These are phyloP conservation scores for Talaromyces thailandensis DNA, from an alignment of 495 filamentous ascomycete species.

Conservation along the genomic window DNA sequence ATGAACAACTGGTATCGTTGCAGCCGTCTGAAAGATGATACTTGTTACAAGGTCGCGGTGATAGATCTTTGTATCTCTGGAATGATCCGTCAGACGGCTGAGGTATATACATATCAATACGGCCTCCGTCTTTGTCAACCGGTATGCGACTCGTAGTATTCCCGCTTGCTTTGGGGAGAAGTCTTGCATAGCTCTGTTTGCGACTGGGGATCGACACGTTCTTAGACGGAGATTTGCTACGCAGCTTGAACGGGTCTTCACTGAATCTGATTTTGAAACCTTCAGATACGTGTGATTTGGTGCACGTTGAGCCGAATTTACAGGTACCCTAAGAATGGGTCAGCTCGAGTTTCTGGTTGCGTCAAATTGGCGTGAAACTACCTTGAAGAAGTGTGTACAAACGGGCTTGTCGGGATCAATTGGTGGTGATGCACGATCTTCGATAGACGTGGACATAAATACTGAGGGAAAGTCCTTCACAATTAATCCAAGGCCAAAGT, in stretches of 20 bases:
- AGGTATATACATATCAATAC: slow-evolving; percentile 30
- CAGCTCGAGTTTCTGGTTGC: background rate
- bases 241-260: background rate
- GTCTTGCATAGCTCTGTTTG: slow-evolving; percentile 11
- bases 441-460: slow-evolving; percentile 29
- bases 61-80: slow-evolving; percentile 24
- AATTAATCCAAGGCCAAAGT: slow-evolving; percentile 23
- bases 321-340: background rate
- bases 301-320: background rate
- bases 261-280: background rate
- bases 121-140: slow-evolving; percentile 35
- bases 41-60: slow-evolving; percentile 33
- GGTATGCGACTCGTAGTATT: slow-evolving; percentile 25
- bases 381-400: slow-evolving; percentile 5
- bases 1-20: slow-evolving; percentile 25
- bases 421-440: slow-evolving; percentile 7
- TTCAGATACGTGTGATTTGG: background rate
- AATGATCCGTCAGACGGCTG: slow-evolving; percentile 18
- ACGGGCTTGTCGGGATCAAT: background rate
- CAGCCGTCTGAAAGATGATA: slow-evolving; percentile 33
- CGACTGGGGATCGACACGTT: slow-evolving; percentile 9
- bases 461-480: slow-evolving; percentile 35
- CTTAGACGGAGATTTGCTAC: slow-evolving; percentile 10
- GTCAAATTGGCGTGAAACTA: slow-evolving; percentile 1
- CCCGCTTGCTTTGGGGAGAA: slow-evolving; percentile 15